These are phyloP conservation scores for Prunus kanzakura DNA, from an alignment of 306 rosid genomes.

Conservation along the genomic window DNA sequence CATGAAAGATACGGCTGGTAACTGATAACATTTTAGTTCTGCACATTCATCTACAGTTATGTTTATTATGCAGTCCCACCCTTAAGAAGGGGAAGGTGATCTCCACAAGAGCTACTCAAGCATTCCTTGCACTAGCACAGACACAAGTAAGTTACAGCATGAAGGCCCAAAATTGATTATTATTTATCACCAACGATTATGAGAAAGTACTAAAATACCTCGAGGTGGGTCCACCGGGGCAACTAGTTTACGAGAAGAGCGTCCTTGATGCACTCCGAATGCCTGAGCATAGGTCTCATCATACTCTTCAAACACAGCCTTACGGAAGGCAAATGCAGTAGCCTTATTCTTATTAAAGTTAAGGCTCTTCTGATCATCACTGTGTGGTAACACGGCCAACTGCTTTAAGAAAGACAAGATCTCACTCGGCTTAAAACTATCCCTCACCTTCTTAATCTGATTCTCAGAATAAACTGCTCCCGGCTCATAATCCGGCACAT, in stretches of 20 bases:
- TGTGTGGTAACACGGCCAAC: slow-evolving; percentile 58
- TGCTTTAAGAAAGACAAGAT: slow-evolving; percentile 64
- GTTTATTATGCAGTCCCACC: not conserved
- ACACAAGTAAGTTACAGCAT: not conserved
- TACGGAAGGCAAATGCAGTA: slow-evolving; percentile 50
- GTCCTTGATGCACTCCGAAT: slow-evolving; percentile 58
- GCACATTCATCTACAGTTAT: not conserved
- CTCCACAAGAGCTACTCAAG: not conserved
- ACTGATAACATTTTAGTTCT: not conserved
- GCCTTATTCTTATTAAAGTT: slow-evolving; percentile 60
- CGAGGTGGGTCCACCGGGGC: slow-evolving; percentile 32
- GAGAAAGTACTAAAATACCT: slow-evolving; percentile 50
- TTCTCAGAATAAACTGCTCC: slow-evolving; percentile 62
- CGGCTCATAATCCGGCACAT: slow-evolving; percentile 81
- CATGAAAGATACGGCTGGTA: not conserved
- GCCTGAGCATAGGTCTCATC: slow-evolving; percentile 99
- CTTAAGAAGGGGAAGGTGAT: too few relatives aligned
- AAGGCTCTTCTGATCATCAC: slow-evolving; percentile 47
- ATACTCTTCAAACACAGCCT: slow-evolving; percentile 73
- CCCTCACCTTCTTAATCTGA: slow-evolving; percentile 65
- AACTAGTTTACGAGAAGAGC: slow-evolving; percentile 40
- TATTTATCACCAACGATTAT: slow-evolving; percentile 1
- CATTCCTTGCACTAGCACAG: not conserved
- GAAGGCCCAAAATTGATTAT: not conserved
- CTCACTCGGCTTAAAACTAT: slow-evolving; percentile 53